These are phyloP conservation scores for Nemania sp. DNA, from an alignment of 2,329 filamentous ascomycete species.

Conservation along the genomic window DNA sequence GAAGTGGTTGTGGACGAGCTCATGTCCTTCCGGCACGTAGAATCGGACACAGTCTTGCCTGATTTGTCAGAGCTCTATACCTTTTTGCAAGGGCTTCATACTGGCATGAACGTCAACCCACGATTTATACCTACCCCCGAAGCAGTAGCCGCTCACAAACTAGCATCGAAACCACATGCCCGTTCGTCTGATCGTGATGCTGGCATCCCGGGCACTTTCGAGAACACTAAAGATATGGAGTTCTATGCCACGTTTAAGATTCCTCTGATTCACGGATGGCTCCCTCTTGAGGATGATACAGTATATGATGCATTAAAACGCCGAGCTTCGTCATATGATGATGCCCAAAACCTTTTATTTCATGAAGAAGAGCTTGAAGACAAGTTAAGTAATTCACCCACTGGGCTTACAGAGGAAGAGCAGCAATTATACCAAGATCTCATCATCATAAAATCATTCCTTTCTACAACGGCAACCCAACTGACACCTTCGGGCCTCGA, in stretches of 20 bases:
- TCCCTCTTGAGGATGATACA: conserved; percentile 69
- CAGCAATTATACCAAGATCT: conserved; percentile 84
- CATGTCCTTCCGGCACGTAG: conserved; percentile 73
- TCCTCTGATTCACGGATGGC: conserved; percentile 91
- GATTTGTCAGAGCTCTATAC: conserved; percentile 87
- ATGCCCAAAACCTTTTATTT: conserved; percentile 87
- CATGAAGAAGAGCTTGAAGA: conserved; percentile 85
- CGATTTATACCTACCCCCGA: conserved; percentile 70
- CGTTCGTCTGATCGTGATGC: conserved; percentile 55
- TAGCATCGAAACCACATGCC: conserved; percentile 57
- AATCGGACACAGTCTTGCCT: conserved; percentile 68
- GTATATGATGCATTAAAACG: conserved; percentile 73
- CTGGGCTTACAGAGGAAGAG: conserved; percentile 71
- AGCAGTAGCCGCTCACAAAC: conserved; percentile 52
- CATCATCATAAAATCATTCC: conserved; percentile 79
- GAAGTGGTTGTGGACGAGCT: conserved; percentile 93
- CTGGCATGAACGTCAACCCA: conserved; percentile 98
- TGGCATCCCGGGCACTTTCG: conserved; percentile 73
- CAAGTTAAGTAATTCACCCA: conserved; percentile 63
- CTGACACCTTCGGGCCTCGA: conserved; percentile 81
- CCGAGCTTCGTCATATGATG: conserved; percentile 84
- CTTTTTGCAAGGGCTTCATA: conserved; percentile 87
- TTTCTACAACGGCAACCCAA: conserved; percentile 82
- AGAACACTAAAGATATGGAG: conserved; percentile 85
- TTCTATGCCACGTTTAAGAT: conserved; percentile 89